Evolutionary conservation across 2,329 filamentous ascomycete genomes (phyloP).

Genomic region (Fusarium xyrophilum): DNA sequence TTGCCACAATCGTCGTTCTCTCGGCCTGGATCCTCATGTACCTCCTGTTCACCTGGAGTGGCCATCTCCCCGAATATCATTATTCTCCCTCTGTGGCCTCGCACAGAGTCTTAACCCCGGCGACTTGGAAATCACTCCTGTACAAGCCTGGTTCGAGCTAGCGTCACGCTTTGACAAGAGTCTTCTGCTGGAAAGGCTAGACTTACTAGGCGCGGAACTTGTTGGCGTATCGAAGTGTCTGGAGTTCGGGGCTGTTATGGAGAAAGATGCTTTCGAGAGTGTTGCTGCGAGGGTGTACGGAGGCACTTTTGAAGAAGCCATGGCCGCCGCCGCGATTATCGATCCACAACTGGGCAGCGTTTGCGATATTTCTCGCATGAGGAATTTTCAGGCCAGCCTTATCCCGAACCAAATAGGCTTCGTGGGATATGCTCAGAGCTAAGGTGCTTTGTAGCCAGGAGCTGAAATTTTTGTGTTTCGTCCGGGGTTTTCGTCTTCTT

Average conservation of each 20-base stretch:
- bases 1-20: slow-evolving; percentile 18
- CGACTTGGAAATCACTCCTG: slow-evolving; percentile 55
- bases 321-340: slow-evolving; percentile 20
- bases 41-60: slow-evolving; percentile 46
- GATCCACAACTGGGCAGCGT: neutral
- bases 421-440: slow-evolving; percentile 23
- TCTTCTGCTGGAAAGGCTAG: slow-evolving; percentile 49
- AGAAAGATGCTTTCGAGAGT: slow-evolving; percentile 55
- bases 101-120: slow-evolving; percentile 54
- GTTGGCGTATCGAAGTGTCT: slow-evolving; percentile 54
- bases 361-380: neutral
- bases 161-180: slow-evolving; percentile 50
- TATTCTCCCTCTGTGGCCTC: slow-evolving; percentile 54
- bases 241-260: slow-evolving; percentile 57
- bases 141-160: slow-evolving; percentile 64
- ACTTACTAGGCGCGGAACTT: slow-evolving; percentile 51
- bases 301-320: slow-evolving; percentile 28
- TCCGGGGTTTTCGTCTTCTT: neutral
- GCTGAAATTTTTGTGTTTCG: neutral
- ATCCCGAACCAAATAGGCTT: neutral
- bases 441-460: neutral
- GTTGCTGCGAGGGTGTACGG: slow-evolving; percentile 52
- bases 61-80: slow-evolving; percentile 50
- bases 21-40: slow-evolving; percentile 27
- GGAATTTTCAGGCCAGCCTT: neutral